A percentile compares a stretch with the other conserved stretches of the same genome.
Evolutionary conservation across 1,139 yeast genomes (phyloP).

Genomic region (Fermentozyma sake): DNA sequence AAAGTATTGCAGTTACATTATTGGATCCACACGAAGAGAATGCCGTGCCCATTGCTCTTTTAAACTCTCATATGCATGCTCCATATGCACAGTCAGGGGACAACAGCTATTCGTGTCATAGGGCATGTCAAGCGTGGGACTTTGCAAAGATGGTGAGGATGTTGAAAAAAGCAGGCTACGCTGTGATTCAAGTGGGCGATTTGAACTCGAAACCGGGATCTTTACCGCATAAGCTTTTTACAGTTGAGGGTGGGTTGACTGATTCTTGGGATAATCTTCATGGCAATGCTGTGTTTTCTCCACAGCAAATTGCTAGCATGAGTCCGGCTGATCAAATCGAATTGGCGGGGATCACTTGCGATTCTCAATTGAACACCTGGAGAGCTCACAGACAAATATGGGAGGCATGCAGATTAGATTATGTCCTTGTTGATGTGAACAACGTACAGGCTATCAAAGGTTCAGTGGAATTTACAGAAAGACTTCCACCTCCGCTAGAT

Average conservation of each 20-base stretch:
- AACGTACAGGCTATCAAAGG: constrained; percentile 54
- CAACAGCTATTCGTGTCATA: constrained; percentile 83
- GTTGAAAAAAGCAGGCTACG: constrained; percentile 70
- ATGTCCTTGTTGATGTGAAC: constrained; percentile 68
- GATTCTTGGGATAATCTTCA: constrained; percentile 83
- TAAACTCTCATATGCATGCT: constrained; percentile 96
- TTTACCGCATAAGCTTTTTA: constrained; percentile 71
- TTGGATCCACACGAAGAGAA: constrained; percentile 47
- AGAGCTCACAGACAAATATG: constrained; percentile 53
- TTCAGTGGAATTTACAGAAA: constrained; percentile 68
- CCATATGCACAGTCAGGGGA: constrained; percentile 84
- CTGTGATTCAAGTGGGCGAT: constrained; percentile 89
- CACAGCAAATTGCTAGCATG: constrained; percentile 46
- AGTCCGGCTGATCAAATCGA: constrained; percentile 64
- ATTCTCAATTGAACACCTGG: constrained; percentile 85
- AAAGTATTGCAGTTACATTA: constrained; percentile 74
- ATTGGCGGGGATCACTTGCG: constrained; percentile 84
- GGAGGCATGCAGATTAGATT: constrained; percentile 89
- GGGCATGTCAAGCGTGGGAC: constrained; percentile 98
- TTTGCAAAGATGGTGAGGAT: constrained; percentile 63
- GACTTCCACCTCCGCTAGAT: constrained; percentile 51
- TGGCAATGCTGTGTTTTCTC: constrained; percentile 27
- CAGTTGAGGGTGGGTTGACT: constrained; percentile 60
- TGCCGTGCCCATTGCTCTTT: constrained; percentile 61
- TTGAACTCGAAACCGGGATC: constrained; percentile 86